Conservation (phyloP, 495 filamentous ascomycete genomes). For the Trichoderma gamsii region DNA sequence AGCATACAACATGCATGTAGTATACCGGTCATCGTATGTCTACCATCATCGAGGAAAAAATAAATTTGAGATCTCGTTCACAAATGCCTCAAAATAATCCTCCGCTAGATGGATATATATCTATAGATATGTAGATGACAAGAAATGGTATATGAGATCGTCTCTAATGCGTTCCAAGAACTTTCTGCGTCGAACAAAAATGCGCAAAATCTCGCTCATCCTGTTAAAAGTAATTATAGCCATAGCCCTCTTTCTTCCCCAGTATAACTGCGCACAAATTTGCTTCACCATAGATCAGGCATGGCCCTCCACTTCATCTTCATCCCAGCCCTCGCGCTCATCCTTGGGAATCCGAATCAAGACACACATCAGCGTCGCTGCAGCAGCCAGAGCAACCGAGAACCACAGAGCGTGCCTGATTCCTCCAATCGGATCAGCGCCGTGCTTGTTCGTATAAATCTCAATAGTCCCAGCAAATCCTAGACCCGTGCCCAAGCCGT, state of each 20-base stretch:
- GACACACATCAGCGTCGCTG: neutral
- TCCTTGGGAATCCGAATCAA: constrained; percentile 8
- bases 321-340: constrained; percentile 6
- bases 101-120: neutral
- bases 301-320: neutral
- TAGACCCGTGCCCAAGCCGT: constrained; percentile 26
- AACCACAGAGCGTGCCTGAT: constrained; percentile 2
- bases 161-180: no score
- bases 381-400: neutral
- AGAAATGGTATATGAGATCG: neutral
- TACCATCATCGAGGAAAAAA: neutral
- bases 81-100: neutral
- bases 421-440: neutral
- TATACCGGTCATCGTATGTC: no score
- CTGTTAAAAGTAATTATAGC: neutral
- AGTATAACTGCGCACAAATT: neutral
- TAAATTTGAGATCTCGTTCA: neutral
- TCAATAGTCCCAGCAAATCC: constrained; percentile 1
- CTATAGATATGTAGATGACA: neutral
- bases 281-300: neutral
- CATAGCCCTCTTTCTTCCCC: no score
- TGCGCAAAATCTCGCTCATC: neutral
- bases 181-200: neutral
- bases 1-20: no score
- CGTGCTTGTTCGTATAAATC: neutral